phyloP scores from a whole-genome alignment of 495 filamentous ascomycete species.

The Melanomma pulvis-pyrius region DNA sequence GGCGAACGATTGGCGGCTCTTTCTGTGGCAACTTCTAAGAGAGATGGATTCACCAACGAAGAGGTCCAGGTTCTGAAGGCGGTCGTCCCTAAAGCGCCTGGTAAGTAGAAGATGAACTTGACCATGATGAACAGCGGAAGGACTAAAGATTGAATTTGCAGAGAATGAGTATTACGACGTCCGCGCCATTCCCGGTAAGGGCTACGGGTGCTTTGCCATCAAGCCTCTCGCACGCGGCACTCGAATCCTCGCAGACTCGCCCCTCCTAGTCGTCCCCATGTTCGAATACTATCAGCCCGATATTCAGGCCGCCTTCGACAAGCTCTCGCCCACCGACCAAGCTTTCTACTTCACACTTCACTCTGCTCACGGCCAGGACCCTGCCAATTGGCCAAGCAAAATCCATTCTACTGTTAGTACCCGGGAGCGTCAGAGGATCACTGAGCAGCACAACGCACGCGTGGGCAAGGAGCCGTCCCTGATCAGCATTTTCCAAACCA shows the following conservation, averaged over 20 bases:
- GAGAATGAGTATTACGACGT: constrained; percentile 15
- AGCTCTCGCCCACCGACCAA: constrained; percentile 29
- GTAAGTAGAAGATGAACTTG: not conserved
- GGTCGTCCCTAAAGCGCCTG: constrained; percentile 10
- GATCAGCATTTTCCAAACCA: constrained; percentile 42
- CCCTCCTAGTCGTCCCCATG: constrained; percentile 64
- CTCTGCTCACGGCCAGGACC: constrained; percentile 36
- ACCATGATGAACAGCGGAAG: not conserved
- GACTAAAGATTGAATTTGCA: not conserved
- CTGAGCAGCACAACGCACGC: constrained; percentile 29
- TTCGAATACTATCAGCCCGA: constrained; percentile 49
- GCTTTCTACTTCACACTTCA: constrained; percentile 36
- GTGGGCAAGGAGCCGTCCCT: constrained; percentile 24
- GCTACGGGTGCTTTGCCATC: constrained; percentile 45
- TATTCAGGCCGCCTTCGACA: constrained; percentile 31
- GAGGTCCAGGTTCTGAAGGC: constrained; percentile 2
- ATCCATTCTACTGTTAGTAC: constrained; percentile 24
- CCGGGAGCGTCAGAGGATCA: constrained; percentile 28
- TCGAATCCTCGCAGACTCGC: constrained; percentile 67
- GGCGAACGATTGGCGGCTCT: constrained; percentile 4
- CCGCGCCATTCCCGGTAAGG: constrained; percentile 32
- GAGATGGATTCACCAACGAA: not conserved
- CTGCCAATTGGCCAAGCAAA: constrained; percentile 15
- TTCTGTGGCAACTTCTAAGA: not conserved
- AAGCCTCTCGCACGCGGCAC: constrained; percentile 41